These are phyloP conservation scores for Veloboletus limbatus DNA, from an alignment of 1,284 basidiomycete genomes.

Conservation along the genomic window DNA sequence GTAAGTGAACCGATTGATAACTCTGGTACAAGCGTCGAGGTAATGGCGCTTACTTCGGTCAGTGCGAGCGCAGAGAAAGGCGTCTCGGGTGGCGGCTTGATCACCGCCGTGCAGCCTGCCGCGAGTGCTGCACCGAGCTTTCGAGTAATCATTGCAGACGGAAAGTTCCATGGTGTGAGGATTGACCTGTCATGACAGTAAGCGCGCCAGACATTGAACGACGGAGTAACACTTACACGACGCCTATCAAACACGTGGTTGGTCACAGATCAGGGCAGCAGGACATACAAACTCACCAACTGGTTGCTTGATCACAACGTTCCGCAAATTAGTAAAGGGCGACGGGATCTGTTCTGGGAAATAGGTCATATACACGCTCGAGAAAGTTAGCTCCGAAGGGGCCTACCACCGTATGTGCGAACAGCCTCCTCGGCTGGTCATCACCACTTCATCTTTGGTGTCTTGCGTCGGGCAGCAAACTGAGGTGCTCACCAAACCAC, in stretches of 20 bases:
- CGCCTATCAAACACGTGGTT: slow-evolving; percentile 39
- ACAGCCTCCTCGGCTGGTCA: slow-evolving; percentile 81
- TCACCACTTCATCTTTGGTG: neutral
- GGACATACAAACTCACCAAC: slow-evolving; percentile 55
- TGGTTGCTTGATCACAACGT: slow-evolving; percentile 94
- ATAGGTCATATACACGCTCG: slow-evolving; percentile 1
- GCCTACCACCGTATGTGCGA: slow-evolving; percentile 74
- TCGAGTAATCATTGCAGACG: slow-evolving; percentile 90
- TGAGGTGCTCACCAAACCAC: slow-evolving; percentile 68
- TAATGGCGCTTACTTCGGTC: slow-evolving; percentile 55
- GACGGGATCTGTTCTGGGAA: slow-evolving; percentile 78
- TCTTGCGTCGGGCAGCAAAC: neutral
- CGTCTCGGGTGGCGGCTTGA: slow-evolving; percentile 96
- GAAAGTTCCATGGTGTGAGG: slow-evolving; percentile 89
- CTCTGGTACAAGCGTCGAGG: neutral
- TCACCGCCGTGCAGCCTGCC: slow-evolving; percentile 93
- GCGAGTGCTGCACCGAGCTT: slow-evolving; percentile 89
- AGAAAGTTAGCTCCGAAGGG: neutral
- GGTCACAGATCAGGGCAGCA: neutral
- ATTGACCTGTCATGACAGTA: slow-evolving; percentile 53
- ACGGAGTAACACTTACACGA: slow-evolving; percentile 46
- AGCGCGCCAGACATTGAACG: neutral
- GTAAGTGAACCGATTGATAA: neutral
- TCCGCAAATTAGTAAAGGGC: slow-evolving; percentile 68
- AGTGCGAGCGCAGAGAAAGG: slow-evolving; percentile 92